phyloP scores from a whole-genome alignment of 805 yeast genomes.

The Sugiyamaella floridensis region DNA sequence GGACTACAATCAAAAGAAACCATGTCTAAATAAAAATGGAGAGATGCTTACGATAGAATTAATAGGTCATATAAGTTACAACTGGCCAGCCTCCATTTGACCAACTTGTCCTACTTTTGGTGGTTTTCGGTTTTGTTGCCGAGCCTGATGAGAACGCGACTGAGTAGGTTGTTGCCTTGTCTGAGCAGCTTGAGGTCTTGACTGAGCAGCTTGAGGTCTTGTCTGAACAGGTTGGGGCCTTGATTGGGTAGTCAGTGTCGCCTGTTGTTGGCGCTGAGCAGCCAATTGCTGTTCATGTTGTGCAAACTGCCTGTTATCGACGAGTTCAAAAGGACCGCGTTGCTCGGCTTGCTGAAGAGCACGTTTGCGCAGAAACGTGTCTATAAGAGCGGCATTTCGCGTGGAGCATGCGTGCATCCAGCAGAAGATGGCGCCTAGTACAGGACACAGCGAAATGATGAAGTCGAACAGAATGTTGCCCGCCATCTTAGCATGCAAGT shows the following conservation, averaged over 20 bases:
- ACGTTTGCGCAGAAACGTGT: constrained; percentile 36
- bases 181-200: not conserved
- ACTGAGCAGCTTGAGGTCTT: not conserved
- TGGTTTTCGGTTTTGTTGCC: no score
- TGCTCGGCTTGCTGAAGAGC: constrained; percentile 16
- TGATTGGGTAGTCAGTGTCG: not conserved
- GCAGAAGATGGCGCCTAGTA: constrained; percentile 67
- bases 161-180: not conserved
- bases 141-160: not conserved
- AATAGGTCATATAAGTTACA: no score
- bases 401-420: constrained; percentile 87
- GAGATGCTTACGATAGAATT: no score
- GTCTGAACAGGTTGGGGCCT: not conserved
- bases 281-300: constrained; percentile 1
- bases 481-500: constrained; percentile 60
- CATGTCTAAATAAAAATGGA: not conserved
- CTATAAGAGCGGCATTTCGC: constrained; percentile 77
- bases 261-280: not conserved
- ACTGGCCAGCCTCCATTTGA: no score
- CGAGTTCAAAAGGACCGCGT: constrained; percentile 15
- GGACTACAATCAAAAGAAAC: not conserved
- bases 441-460: constrained; percentile 67
- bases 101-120: no score
- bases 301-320: constrained; percentile 2
- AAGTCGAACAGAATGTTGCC: constrained; percentile 72